Base-by-base conservation (phyloP, 176 grass and related monocot genomes). In the Zizania latifolia region DNA sequence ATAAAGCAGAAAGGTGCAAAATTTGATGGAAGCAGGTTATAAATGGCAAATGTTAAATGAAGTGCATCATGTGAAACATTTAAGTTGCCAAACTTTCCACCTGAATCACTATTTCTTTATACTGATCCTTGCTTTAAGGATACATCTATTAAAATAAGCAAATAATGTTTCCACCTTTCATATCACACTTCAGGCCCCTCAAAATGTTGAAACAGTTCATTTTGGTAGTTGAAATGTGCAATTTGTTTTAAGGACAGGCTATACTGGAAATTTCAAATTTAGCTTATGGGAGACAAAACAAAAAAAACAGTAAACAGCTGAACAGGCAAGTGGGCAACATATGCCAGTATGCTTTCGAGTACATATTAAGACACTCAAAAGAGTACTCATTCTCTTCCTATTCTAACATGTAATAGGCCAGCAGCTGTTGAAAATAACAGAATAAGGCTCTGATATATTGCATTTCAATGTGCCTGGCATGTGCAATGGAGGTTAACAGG, bases 71-170 rank as follows among this genome's bases (percentile, higher is more conserved):
- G 12, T 13, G 1, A 37, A 65, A 22, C 17, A 67, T 85, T 53
- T 40, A 26, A 67, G 37, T 58, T 62, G 41, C 54, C 43, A n/a
- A 11, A 15, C 53, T 66, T 75, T 37, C 74, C 33, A 60, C 6
- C 3, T 6, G 9, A 19, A 65, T 77, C 54, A 38, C 56, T 11
- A 16, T 69, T 65, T 71, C 31, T 35, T 40, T 4, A 23, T 61
- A 26, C 15, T 75, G 62, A 22, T 45, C 19, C 13, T 73, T 40
- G 13, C 57, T 48, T 51, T 70, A 54, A 53, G 24, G 70, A 68
- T 30, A 36, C 74, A 80, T n/a, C 24, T 62, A 62, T 61, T 22
- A 46, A 86, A 59, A 80, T 85, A 62, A 27, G 30, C 21, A 82
- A 75, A 28, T 57, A 33, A 10, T 50, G 54, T 75, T 54, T 40